Evolutionary conservation across 139 green algal genomes (phyloP).

Genomic region (Raphidocelis subcapitata): DNA sequence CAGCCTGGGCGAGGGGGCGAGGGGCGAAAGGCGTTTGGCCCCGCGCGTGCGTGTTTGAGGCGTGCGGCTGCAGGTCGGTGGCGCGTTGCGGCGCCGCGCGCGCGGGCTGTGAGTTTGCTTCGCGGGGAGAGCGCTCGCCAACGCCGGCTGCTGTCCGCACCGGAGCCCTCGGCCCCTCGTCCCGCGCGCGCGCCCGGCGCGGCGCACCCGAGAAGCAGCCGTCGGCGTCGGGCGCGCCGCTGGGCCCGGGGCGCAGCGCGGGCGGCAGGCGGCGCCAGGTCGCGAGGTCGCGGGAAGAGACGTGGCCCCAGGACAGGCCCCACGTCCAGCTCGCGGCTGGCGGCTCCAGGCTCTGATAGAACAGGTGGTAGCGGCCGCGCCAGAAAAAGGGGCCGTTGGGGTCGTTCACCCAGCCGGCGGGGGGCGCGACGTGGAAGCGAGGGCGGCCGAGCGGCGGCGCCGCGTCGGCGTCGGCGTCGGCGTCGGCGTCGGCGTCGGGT

Average conservation of each 20-base stretch:
- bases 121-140: neutral
- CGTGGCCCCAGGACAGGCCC: constrained; percentile 82
- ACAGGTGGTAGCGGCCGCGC: constrained; percentile 62
- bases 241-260: constrained; percentile 57
- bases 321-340: constrained; percentile 66
- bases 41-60: constrained; percentile 60
- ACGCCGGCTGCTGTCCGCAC: constrained; percentile 48
- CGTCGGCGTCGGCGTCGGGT: too few relatives aligned
- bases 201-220: constrained; percentile 79
- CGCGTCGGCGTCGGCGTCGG: too few relatives aligned
- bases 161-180: too few relatives aligned
- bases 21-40: constrained; percentile 28
- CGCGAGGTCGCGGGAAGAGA: constrained; percentile 61
- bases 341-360: constrained; percentile 74
- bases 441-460: too few relatives aligned
- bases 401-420: constrained; percentile 52
- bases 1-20: constrained; percentile 68
- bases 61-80: constrained; percentile 10
- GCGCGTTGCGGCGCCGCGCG: too few relatives aligned
- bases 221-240: constrained; percentile 56
- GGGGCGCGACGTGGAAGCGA: constrained; percentile 9
- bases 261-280: constrained; percentile 68
- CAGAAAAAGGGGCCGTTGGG: constrained; percentile 55
- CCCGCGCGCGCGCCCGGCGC: too few relatives aligned
- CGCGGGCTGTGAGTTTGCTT: neutral